Base-by-base conservation (phyloP, 1,284 basidiomycete genomes). In the Heliocybe sulcata region DNA sequence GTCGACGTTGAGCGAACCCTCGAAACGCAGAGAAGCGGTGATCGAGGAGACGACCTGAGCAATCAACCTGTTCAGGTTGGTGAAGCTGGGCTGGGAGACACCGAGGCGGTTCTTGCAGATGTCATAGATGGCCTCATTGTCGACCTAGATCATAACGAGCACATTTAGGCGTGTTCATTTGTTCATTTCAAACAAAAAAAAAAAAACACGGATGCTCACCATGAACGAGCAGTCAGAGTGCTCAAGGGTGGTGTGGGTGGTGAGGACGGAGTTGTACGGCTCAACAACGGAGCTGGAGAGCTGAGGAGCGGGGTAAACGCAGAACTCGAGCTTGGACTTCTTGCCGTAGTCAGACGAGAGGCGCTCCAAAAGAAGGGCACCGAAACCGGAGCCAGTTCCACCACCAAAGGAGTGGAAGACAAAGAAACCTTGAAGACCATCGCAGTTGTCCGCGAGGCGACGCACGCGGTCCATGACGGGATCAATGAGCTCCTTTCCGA, bases 371-470 rank as follows among this genome's bases (percentile, higher is more conserved):
- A 99, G 80, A 64, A 99, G 88, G 54, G 97, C 95, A 69, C 97
- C 97, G 72, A 99, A 98, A 65, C 97, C 97, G 60, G 97, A 99
- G 67, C 97, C 97, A 64, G 96, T 99, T 73, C 97, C 97, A 72
- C 97, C 97, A 69, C 97, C 97, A 68, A 98, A 98, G 48, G 97
- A 99, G 80, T 99, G 97, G 86, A 99, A 99, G 68, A 99, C 94
- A 71, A 99, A 99, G 85, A 99, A 99, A 64, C 97, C 96, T 75
- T 99, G 97, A 48, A 99, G 87, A 70, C 97, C 97, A 48, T 88
- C 87, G 80, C 95, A 98, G 77, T 96, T 97, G 76, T 99, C 97
- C 56, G 96, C 93, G 61, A 99, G 86, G 65, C 93, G 89, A 68
- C 97, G 92, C 62, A 98, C 79, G 72, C 90, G 94, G 76, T 99